Percentiles rank a stretch among this genome's conserved stretches.
Conservation (phyloP, 768 basidiomycete genomes). For the Pisolithus orientalis region DNA sequence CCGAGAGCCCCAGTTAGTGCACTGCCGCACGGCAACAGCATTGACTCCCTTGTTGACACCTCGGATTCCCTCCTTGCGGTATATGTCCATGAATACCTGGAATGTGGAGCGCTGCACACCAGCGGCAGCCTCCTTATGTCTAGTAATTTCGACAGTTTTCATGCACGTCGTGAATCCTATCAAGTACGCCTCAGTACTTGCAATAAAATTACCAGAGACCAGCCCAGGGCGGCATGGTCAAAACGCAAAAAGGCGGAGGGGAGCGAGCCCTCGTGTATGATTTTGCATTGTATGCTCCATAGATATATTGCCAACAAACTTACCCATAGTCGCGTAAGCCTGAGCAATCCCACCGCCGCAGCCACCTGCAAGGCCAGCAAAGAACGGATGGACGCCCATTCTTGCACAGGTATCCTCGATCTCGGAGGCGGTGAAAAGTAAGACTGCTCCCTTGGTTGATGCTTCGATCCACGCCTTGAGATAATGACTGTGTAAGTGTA, state of each 20-base stretch:
- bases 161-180: constrained; percentile 97
- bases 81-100: constrained; percentile 93
- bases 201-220: not conserved
- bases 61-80: constrained; percentile 84
- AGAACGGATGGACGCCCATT: constrained; percentile 72
- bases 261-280: constrained; percentile 13
- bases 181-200: constrained; percentile 8
- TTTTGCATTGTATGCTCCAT: constrained; percentile 13
- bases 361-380: constrained; percentile 87
- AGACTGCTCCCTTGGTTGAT: constrained; percentile 94
- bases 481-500: not conserved
- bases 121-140: constrained; percentile 81
- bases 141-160: constrained; percentile 98
- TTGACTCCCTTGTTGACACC: constrained; percentile 99
- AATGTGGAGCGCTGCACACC: constrained; percentile 90
- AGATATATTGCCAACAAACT: constrained; percentile 24
- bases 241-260: constrained; percentile 9
- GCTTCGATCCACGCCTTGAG: constrained; percentile 97
- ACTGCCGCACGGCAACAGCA: constrained; percentile 85
- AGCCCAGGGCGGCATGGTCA: constrained; percentile 10
- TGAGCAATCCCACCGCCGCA: constrained; percentile 98
- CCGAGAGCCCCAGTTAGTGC: constrained; percentile 93
- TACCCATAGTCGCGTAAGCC: constrained; percentile 99
- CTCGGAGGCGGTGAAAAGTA: constrained; percentile 94
- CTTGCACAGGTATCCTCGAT: constrained; percentile 65